Evolutionary conservation across 495 filamentous ascomycete genomes (phyloP).

Genomic region (Penicillium pulvis): DNA sequence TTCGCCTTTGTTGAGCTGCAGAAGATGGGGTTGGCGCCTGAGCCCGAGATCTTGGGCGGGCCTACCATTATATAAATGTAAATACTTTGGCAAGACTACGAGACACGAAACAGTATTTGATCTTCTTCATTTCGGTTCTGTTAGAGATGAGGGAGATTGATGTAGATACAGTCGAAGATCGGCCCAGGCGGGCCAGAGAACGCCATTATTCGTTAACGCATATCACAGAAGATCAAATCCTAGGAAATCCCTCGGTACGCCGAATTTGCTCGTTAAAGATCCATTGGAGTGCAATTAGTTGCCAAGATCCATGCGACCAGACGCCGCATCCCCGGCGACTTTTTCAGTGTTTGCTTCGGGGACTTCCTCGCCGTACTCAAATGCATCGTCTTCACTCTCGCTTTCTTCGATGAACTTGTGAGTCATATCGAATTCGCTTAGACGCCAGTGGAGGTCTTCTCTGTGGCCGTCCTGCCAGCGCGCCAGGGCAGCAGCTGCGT

Average conservation of each 20-base stretch:
- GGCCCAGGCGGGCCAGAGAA: conserved; percentile 23
- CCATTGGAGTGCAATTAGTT: conserved; percentile 26
- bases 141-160: conserved; percentile 8
- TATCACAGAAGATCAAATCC: conserved; percentile 25
- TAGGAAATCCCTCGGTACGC: conserved; percentile 35
- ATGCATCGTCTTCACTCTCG: conserved; percentile 50
- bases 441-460: conserved; percentile 74
- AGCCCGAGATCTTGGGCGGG: conserved; percentile 5
- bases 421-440: conserved; percentile 55
- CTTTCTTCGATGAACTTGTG: conserved; percentile 59
- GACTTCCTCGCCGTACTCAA: conserved; percentile 46
- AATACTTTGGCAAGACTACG: background rate
- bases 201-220: conserved; percentile 34
- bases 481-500: conserved; percentile 82
- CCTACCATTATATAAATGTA: background rate
- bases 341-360: conserved; percentile 33
- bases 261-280: conserved; percentile 28
- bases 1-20: conserved; percentile 37
- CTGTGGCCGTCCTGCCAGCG: conserved; percentile 86
- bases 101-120: conserved; percentile 5
- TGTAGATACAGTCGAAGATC: conserved; percentile 32
- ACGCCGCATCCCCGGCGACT: conserved; percentile 41
- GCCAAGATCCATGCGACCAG: conserved; percentile 48
- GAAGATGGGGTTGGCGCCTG: conserved; percentile 28
- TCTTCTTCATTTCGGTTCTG: conserved; percentile 20